Percentiles rank a stretch among this genome's conserved stretches.
Conservation (phyloP, 805 yeast species). For the Blastobotrys terrestris region DNA sequence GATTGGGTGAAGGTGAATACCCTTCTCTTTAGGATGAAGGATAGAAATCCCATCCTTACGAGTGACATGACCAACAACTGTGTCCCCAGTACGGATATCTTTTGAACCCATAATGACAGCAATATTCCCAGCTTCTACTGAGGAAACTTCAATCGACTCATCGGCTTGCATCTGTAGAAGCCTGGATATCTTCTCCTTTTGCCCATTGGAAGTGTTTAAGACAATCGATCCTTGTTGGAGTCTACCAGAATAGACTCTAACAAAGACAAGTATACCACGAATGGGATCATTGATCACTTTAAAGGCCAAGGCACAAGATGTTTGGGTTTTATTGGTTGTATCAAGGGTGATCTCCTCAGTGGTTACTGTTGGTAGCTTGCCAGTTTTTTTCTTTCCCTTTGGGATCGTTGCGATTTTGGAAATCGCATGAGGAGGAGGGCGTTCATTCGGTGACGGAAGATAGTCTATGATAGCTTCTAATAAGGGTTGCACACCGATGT, state of each 20-base stretch:
- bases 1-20: conserved; percentile 63
- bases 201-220: conserved; percentile 63
- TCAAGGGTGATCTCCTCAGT: conserved; percentile 6
- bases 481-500: conserved; percentile 92
- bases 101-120: conserved; percentile 80
- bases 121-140: conserved; percentile 70
- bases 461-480: conserved; percentile 74
- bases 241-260: conserved; percentile 82
- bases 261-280: conserved; percentile 76
- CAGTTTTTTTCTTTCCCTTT: conserved; percentile 6
- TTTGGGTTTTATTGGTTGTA: conserved; percentile 22
- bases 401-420: conserved; percentile 20
- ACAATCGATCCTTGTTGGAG: conserved; percentile 57
- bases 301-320: conserved; percentile 79
- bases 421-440: conserved; percentile 45
- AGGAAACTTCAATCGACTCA: conserved; percentile 62
- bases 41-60: conserved; percentile 45
- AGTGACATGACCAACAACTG: conserved; percentile 58
- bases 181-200: conserved; percentile 58
- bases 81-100: conserved; percentile 83
- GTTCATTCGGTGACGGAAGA: conserved; percentile 77
- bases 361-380: neutral
- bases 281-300: conserved; percentile 79
- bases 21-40: conserved; percentile 40
- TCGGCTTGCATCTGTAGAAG: conserved; percentile 86